These are phyloP conservation scores for Penicillium ochrochloron DNA, from an alignment of 495 filamentous ascomycete species.

Conservation along the genomic window DNA sequence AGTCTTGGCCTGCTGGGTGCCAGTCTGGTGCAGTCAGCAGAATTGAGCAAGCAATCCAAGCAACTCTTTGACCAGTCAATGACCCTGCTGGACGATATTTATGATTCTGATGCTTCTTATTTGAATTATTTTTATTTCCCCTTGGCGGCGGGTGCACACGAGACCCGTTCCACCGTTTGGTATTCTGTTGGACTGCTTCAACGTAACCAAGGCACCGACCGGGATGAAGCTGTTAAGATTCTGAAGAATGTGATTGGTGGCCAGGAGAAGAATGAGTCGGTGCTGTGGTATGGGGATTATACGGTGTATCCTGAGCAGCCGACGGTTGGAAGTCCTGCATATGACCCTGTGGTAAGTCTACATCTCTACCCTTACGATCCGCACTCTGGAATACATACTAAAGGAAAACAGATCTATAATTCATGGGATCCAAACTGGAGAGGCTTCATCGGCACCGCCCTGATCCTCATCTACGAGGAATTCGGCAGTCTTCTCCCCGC, in stretches of 20 bases:
- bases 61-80: slow-evolving; percentile 5
- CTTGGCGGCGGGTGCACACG: slow-evolving; percentile 26
- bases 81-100: not conserved
- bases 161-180: slow-evolving; percentile 44
- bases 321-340: slow-evolving; percentile 38
- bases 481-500: slow-evolving; percentile 37
- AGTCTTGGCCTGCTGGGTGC: slow-evolving; percentile 5
- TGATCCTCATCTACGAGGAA: slow-evolving; percentile 46
- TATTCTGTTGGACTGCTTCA: slow-evolving; percentile 46
- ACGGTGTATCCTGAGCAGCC: slow-evolving; percentile 44
- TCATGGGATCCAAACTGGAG: slow-evolving; percentile 51
- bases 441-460: slow-evolving; percentile 47
- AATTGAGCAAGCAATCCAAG: slow-evolving; percentile 5
- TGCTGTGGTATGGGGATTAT: slow-evolving; percentile 49
- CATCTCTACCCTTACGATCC: too few relatives aligned
- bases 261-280: slow-evolving; percentile 40
- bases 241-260: slow-evolving; percentile 44
- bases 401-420: slow-evolving; percentile 31
- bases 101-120: slow-evolving; percentile 4
- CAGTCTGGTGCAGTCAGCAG: not conserved
- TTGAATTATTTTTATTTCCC: slow-evolving; percentile 10
- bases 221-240: slow-evolving; percentile 41
- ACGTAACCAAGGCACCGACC: slow-evolving; percentile 41
- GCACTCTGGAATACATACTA: not conserved
- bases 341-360: slow-evolving; percentile 30